Evolutionary conservation across 1,284 basidiomycete species (phyloP), one percentile per base, ranked within the genome.

Genomic region (Coniferiporia weirii): DNA sequence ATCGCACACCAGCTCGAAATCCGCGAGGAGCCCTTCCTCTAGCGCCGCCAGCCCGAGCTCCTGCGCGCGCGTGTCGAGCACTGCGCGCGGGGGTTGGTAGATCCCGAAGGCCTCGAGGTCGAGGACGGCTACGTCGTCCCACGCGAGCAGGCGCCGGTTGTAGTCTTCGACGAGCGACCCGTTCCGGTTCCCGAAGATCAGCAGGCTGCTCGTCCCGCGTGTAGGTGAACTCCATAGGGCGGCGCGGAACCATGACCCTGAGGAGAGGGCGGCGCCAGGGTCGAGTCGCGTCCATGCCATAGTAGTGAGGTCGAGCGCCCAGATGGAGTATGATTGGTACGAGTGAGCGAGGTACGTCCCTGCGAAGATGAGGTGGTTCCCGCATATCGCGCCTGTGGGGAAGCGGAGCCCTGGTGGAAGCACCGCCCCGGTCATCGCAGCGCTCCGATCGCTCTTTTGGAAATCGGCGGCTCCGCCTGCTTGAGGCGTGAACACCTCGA

Each of bases 21-120:
- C 95, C 4, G 86, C 80, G 27, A 89, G 75, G 34, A 87, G 74
- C 32, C 79, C 79, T 69, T 93, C 89, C 67, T 93, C 91, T 6
- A 95, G 75, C 47, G 89, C 85, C 3, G 86, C 81, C 17, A 95
- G 76, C 7, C 90, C 91, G 54, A 91, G 77, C 68, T 89, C 83
- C 67, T 91, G 89, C 76, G 89, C 83, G 0, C 81, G 77, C 19
- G 90, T 73, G 62, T 87, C 84, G 48, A 93, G 74, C 56, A 79
- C 78, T n/a, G 85, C 75, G 12, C 77, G 71, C 0, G 94, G 94
- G 0, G 93, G 90, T 64, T 90, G 89, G 69, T 97, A 96, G 65
- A 97, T 92, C 1, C 94, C 95, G 67, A 93, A 95, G 0, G 94
- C 89, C 73, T 97, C 95, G 40, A 97, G 78, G 68, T 95, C 93